phyloP scores from a whole-genome alignment of 345 rosid species.

The Durio zibethinus region DNA sequence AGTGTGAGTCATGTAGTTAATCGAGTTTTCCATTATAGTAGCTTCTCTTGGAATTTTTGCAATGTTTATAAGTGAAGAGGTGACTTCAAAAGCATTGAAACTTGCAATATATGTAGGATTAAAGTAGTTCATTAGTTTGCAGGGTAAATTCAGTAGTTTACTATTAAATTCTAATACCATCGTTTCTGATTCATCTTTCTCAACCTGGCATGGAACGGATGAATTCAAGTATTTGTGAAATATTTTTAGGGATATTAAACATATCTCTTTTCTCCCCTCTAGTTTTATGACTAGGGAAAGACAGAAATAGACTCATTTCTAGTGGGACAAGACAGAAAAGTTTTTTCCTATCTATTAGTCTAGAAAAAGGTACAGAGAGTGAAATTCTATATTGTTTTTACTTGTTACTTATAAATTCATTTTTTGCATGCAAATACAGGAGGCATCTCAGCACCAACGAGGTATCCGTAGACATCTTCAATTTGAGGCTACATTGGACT shows the following conservation, averaged over 20 bases:
- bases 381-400: background rate
- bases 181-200: background rate
- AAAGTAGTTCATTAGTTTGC: background rate
- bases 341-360: background rate
- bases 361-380: background rate
- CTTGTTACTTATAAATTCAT: background rate
- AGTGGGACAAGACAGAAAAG: too few relatives aligned
- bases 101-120: background rate
- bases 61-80: background rate
- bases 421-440: constrained; percentile 12
- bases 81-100: background rate
- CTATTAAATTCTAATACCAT: background rate
- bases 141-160: background rate
- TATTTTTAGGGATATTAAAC: too few relatives aligned
- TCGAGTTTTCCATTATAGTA: background rate
- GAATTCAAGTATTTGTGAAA: too few relatives aligned
- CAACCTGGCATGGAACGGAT: too few relatives aligned
- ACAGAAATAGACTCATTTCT: too few relatives aligned
- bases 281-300: too few relatives aligned
- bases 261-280: too few relatives aligned
- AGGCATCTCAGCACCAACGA: constrained; percentile 16
- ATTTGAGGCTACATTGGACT: constrained; percentile 21
- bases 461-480: constrained; percentile 37
- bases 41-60: background rate
- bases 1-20: background rate